Percentiles rank a stretch among this genome's conserved stretches.
Conservation (phyloP, 768 basidiomycete genomes). For the Naematelia aurantialba region DNA sequence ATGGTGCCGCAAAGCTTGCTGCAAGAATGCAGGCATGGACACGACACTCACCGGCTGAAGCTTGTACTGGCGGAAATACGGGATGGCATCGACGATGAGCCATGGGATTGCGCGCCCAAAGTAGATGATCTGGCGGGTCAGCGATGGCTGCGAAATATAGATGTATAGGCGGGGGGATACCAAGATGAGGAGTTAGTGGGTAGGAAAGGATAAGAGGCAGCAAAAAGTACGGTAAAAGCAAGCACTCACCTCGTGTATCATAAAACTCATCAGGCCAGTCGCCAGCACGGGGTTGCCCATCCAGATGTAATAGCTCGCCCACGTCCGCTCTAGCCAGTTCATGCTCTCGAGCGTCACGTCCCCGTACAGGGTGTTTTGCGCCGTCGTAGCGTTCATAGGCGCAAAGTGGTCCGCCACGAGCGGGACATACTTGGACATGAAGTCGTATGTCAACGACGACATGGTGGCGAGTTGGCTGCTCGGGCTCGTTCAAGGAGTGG, state of each 20-base stretch:
- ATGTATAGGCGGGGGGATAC: slow-evolving; percentile 1
- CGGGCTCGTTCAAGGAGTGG: neutral
- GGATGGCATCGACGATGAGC: slow-evolving; percentile 91
- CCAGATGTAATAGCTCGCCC: slow-evolving; percentile 76
- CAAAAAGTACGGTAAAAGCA: neutral
- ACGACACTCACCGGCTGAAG: slow-evolving; percentile 66
- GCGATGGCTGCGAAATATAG: slow-evolving; percentile 1
- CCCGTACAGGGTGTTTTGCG: slow-evolving; percentile 66
- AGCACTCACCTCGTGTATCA: slow-evolving; percentile 80
- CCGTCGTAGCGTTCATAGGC: slow-evolving; percentile 73
- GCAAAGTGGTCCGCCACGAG: slow-evolving; percentile 42
- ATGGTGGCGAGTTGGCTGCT: slow-evolving; percentile 12
- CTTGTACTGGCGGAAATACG: slow-evolving; percentile 92
- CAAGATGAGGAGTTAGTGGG: neutral
- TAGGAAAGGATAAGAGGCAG: neutral
- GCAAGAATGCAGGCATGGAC: neutral
- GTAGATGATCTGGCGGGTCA: slow-evolving; percentile 70
- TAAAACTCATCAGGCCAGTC: slow-evolving; percentile 86
- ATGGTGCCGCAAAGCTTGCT: too few relatives aligned
- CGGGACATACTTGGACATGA: slow-evolving; percentile 40
- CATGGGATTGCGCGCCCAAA: slow-evolving; percentile 89
- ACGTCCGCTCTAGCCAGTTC: slow-evolving; percentile 61
- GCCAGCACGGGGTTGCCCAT: slow-evolving; percentile 87
- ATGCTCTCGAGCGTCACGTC: slow-evolving; percentile 41
- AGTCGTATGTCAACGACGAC: slow-evolving; percentile 29